Evolutionary conservation across 2,329 filamentous ascomycete genomes (phyloP), one percentile per base, ranked within the genome.

Genomic region (Teratosphaeria nubilosa): DNA sequence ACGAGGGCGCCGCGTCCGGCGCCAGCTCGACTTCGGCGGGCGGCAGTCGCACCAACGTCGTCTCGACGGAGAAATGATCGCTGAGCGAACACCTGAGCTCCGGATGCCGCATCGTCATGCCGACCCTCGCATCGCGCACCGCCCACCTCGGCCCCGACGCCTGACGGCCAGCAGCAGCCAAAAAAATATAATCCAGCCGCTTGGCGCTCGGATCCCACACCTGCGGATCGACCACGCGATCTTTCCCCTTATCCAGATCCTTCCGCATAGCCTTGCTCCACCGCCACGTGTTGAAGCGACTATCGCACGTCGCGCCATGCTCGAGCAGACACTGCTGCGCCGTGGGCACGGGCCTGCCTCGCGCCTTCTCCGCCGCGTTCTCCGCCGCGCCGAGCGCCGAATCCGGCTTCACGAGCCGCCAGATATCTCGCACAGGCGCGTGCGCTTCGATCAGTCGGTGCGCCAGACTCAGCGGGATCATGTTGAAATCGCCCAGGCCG

Each of bases 401-500:
- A 60, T 91, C 82, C 0, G 94, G 92, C 71, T 95, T 87, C 22
- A 95, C 73, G 31, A 88, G 80, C 57, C 88, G 83, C 94, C 94
- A 99, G 24, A 85, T 84, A 70, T 99, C 94, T 51, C 81, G 82
- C 30, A 95, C 86, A 14, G 86, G 86, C 10, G 86, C 84, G 69
- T 91, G 86, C 3, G 85, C 83, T 58, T 87, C 88, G 65, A 99
- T 86, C 63, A 97, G 80, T 56, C 85, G 83, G 75, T 97, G 90
- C 32, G 88, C 86, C 61, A 96, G 83, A 27, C 90, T 95, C 48
- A 87, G 75, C 0, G 94, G 94, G n/a, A 90, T 78, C 87, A 96
- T 95, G 75, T 97, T 97, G 77, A 97, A 96, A 76, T 97, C 94
- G 27, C 94, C 94, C 56, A 96, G 77, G 5, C 86, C 91, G 51